Evolutionary conservation across 805 yeast genomes (phyloP).

Genomic region (Wickerhamomyces alni): DNA sequence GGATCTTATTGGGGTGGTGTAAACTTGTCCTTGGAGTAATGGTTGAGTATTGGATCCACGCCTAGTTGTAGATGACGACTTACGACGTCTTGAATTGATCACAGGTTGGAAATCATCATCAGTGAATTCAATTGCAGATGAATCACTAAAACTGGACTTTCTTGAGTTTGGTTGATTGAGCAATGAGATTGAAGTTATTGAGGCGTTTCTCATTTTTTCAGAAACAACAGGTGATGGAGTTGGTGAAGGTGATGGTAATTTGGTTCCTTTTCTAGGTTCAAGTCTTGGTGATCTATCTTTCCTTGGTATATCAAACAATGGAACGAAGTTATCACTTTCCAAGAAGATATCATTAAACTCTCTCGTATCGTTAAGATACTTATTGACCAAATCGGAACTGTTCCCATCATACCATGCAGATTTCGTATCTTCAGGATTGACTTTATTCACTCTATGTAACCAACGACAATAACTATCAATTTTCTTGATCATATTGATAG

Average conservation of each 20-base stretch:
- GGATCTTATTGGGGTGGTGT: no score
- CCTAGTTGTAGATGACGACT: slow-evolving; percentile 24
- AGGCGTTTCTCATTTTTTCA: slow-evolving; percentile 6
- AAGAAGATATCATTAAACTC: slow-evolving; percentile 37
- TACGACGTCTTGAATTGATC: slow-evolving; percentile 24
- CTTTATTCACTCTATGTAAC: slow-evolving; percentile 24
- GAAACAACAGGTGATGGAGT: background rate
- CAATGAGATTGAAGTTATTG: slow-evolving; percentile 3
- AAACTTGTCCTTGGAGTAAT: no score
- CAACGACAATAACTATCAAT: slow-evolving; percentile 31
- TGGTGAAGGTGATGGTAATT: slow-evolving; percentile 7
- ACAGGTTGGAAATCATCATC: slow-evolving; percentile 30
- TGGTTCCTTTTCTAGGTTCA: slow-evolving; percentile 9
- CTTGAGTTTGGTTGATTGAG: slow-evolving; percentile 1
- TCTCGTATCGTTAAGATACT: slow-evolving; percentile 30
- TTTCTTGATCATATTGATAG: slow-evolving; percentile 12
- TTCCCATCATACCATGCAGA: slow-evolving; percentile 26
- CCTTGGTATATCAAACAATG: slow-evolving; percentile 26
- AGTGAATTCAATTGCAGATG: slow-evolving; percentile 24
- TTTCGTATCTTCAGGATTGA: slow-evolving; percentile 5
- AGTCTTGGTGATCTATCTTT: slow-evolving; percentile 15
- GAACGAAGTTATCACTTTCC: slow-evolving; percentile 29
- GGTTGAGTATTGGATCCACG: slow-evolving; percentile 9
- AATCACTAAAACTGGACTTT: slow-evolving; percentile 10
- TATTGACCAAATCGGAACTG: slow-evolving; percentile 23